Percentiles rank a stretch among this genome's conserved stretches.
Conservation (phyloP, 768 basidiomycete genomes). For the Lyophyllum decastes region DNA sequence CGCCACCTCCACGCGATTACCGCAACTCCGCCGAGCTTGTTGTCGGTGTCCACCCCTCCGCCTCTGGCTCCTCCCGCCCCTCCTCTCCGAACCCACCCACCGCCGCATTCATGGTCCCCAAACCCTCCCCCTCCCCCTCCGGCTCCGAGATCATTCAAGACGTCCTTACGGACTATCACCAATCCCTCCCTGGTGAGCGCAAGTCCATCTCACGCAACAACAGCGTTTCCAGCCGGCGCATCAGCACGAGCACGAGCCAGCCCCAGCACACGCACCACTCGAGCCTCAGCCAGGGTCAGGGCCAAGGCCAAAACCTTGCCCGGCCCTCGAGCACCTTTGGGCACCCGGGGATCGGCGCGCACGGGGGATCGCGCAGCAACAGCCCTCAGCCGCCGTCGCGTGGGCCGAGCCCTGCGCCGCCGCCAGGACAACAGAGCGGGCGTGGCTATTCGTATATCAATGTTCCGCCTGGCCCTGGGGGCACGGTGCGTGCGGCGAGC, state of each 20-base stretch:
- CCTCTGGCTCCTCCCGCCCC: conserved; percentile 54
- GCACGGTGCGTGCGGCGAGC: conserved; percentile 58
- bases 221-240: conserved; percentile 38
- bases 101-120: conserved; percentile 78
- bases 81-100: conserved; percentile 72
- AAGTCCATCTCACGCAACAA: conserved; percentile 58
- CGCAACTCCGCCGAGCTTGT: conserved; percentile 74
- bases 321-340: conserved; percentile 64
- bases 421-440: conserved; percentile 13
- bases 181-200: conserved; percentile 85
- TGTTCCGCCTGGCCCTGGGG: conserved; percentile 34
- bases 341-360: conserved; percentile 83
- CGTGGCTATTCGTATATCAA: conserved; percentile 38
- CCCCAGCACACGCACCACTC: conserved; percentile 1
- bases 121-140: conserved; percentile 39
- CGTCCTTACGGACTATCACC: conserved; percentile 77
- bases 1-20: conserved; percentile 58
- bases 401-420: conserved; percentile 54
- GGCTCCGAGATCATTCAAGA: conserved; percentile 65
- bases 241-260: conserved; percentile 22
- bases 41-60: conserved; percentile 74
- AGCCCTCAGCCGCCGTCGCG: conserved; percentile 63
- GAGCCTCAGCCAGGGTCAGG: conserved; percentile 24
- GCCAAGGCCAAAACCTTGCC: conserved; percentile 43
- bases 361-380: conserved; percentile 55